Evolutionary conservation across 306 rosid species (phyloP), one percentile per base, ranked within the genome.

Genomic region (Cucumis melo): DNA sequence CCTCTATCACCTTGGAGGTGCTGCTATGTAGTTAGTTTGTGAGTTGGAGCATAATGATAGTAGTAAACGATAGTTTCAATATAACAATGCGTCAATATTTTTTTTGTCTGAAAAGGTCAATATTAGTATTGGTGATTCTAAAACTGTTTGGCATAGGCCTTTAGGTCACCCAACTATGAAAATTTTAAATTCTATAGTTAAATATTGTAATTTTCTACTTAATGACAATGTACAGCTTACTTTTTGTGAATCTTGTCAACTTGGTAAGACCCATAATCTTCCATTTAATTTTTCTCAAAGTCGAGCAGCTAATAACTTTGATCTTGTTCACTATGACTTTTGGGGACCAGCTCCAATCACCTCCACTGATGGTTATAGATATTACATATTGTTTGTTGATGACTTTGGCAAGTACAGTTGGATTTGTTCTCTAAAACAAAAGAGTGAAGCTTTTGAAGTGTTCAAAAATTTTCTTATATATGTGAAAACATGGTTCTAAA

Each of bases 191-290:
- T 10, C 0, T 10, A 4, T 57, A 2, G 1, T 21, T 21, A 24
- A 10, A 3, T 0, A 0, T 1, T 57, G 16, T 57, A 57, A 57
- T 10, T 1, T 57, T 0, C 16, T 7, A 7, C 2, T 21, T 5
- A 21, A 57, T 0, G 6, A 0, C 2, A 21, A 57, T 57, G 63
- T 10, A 4, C 0, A 12, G 0, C 4, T 10, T 0, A 0, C 0
- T 9, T 57, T 57, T 21, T 57, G 16, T 57, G 32, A 21, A 0
- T 9, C 16, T 0, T 57, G 63, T 10, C 29, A 57, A 4, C 23
- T 9, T 0, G 63, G 34, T 0, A 57, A 57, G 23, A 0, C 14
- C 0, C 54, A 14, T 13, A 0, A 5, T 12, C 54, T 48, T 13
- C 54, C 54, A 0, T 48, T 12, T 4, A 27, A 27, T 0, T 5